phyloP scores from a whole-genome alignment of 73 alveolate species.

The Uronychia binucleata region DNA sequence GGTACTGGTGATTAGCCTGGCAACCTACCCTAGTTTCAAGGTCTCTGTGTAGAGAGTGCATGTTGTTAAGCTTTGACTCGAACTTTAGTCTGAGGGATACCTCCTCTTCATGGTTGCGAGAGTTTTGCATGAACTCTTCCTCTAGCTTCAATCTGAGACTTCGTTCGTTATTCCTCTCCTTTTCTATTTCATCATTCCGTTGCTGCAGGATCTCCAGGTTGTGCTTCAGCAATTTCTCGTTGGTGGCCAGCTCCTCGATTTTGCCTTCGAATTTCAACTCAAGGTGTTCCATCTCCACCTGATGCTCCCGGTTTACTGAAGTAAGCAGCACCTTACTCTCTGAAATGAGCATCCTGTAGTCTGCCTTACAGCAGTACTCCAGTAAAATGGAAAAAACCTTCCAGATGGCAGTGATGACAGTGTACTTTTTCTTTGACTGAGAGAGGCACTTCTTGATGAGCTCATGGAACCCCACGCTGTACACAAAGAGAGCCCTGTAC shows the following conservation, averaged over 20 bases:
- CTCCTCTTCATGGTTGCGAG: constrained; percentile 61
- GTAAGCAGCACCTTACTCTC: background rate
- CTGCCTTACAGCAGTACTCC: constrained; percentile 58
- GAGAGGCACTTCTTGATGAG: constrained; percentile 39
- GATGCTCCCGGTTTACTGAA: constrained; percentile 8
- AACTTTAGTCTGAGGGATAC: constrained; percentile 49
- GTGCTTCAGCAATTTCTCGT: constrained; percentile 5
- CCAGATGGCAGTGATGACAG: constrained; percentile 55
- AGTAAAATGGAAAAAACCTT: constrained; percentile 49
- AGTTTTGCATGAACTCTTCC: constrained; percentile 26
- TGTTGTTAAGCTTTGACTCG: constrained; percentile 45
- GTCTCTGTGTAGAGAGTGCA: constrained; percentile 44
- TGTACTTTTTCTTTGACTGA: constrained; percentile 49
- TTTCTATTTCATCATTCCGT: constrained; percentile 11
- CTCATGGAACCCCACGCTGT: constrained; percentile 70
- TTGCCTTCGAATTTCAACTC: constrained; percentile 21
- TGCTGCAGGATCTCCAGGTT: constrained; percentile 17
- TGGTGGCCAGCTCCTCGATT: constrained; percentile 14
- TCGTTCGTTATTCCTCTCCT: constrained; percentile 31
- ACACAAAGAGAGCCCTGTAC: constrained; percentile 66
- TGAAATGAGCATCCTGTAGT: constrained; percentile 52
- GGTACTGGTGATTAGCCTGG: constrained; percentile 2
- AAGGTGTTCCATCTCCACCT: constrained; percentile 37
- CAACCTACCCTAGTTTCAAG: constrained; percentile 8
- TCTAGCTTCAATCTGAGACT: constrained; percentile 17